Percentiles rank a stretch among this genome's conserved stretches.
These are phyloP conservation scores for Elaeis guineensis DNA, from an alignment of 176 grass and related monocot genomes.

Conservation along the genomic window DNA sequence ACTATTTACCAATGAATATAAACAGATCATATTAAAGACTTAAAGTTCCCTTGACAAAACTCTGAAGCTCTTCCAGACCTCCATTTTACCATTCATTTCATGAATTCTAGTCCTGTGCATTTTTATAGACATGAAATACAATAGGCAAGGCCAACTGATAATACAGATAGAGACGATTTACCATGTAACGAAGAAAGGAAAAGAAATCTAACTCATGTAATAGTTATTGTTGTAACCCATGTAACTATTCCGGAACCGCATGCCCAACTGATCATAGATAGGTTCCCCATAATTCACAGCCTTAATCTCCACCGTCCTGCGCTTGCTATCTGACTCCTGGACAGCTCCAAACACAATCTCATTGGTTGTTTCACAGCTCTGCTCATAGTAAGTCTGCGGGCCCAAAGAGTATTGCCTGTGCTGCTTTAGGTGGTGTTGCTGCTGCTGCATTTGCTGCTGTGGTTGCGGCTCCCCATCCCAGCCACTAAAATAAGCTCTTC, in stretches of 20 bases:
- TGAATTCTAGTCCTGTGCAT: no score
- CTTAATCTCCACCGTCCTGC: constrained; percentile 76
- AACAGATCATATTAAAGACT: no score
- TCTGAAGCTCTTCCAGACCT: no score
- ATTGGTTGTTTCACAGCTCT: constrained; percentile 86
- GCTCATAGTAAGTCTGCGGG: constrained; percentile 71
- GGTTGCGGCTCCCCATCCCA: constrained; percentile 36
- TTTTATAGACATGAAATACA: no score
- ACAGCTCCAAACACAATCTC: constrained; percentile 92
- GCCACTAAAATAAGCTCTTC: constrained; percentile 29
- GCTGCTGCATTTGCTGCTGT: constrained; percentile 45
- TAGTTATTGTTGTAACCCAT: constrained; percentile 53
- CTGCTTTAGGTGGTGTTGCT: constrained; percentile 72
- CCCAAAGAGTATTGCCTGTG: constrained; percentile 79
- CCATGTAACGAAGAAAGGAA: no score
- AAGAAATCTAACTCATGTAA: constrained; percentile 2
- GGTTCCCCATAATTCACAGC: constrained; percentile 84
- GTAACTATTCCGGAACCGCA: constrained; percentile 76
- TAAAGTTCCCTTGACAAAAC: no score
- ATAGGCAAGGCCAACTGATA: no score
- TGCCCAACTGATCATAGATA: constrained; percentile 69
- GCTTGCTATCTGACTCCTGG: constrained; percentile 73
- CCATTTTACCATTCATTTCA: no score
- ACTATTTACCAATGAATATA: no score
- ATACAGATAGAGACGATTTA: no score